Evolutionary conservation across 495 filamentous ascomycete species (phyloP).

Genomic region (Choiromyces venosus): DNA sequence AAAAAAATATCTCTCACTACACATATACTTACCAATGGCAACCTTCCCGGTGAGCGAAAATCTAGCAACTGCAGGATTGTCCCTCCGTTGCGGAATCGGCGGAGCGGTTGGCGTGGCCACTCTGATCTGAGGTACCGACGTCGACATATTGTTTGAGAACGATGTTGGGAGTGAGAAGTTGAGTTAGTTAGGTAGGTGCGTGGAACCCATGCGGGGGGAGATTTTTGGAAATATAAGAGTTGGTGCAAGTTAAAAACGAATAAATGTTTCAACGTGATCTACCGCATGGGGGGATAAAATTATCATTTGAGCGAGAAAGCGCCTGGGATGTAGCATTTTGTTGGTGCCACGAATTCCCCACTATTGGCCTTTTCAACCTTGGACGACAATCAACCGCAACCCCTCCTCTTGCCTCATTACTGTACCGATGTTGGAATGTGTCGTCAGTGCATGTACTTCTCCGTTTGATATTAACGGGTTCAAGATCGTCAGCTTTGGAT

Average conservation of each 20-base stretch:
- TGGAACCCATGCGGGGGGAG: neutral
- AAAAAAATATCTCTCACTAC: neutral
- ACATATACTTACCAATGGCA: conserved; percentile 20
- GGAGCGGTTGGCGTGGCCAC: conserved; percentile 14
- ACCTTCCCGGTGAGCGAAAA: conserved; percentile 24
- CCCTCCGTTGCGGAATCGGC: conserved; percentile 6
- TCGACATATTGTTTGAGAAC: conserved; percentile 1
- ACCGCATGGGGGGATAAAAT: neutral
- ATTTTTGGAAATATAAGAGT: neutral
- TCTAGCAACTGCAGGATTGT: conserved; percentile 20
- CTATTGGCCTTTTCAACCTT: neutral
- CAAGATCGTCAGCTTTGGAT: neutral
- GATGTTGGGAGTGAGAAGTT: neutral
- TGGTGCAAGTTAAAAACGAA: neutral
- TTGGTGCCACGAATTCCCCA: conserved; percentile 2
- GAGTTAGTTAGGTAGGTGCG: neutral
- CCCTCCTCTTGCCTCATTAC: neutral
- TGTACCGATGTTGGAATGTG: neutral
- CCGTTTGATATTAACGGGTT: neutral
- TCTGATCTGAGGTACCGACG: conserved; percentile 21
- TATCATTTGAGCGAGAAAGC: neutral
- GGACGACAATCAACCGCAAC: too few species aligned
- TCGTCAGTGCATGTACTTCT: neutral
- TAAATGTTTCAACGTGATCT: neutral
- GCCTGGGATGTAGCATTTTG: neutral